phyloP scores from a whole-genome alignment of 1,139 yeast species.

The Debaryomyces coudertii region DNA sequence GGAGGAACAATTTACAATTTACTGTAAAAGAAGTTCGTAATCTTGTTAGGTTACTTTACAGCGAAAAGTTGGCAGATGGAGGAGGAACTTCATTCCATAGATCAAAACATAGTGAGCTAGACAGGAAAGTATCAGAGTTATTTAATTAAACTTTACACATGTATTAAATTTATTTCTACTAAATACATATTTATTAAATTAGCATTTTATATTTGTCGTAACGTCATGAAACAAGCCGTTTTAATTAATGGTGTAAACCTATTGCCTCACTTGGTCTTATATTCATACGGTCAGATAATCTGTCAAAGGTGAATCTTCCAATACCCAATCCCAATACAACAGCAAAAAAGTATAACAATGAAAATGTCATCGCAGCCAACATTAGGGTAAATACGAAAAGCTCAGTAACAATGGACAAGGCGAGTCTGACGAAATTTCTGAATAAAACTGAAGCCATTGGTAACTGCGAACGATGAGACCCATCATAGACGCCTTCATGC shows the following conservation, averaged over 20 bases:
- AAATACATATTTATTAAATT: slow-evolving; percentile 1
- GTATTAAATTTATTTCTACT: slow-evolving; percentile 1
- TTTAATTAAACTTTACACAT: slow-evolving; percentile 4
- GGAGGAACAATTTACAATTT: slow-evolving; percentile 21
- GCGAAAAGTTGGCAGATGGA: slow-evolving; percentile 49
- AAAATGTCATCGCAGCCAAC: slow-evolving; percentile 78
- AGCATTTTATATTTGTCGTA: background rate
- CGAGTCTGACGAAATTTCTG: slow-evolving; percentile 57
- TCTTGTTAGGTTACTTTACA: slow-evolving; percentile 44
- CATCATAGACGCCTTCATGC: slow-evolving; percentile 14
- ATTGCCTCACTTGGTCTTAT: slow-evolving; percentile 19
- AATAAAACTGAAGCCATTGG: slow-evolving; percentile 32
- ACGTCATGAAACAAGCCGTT: background rate
- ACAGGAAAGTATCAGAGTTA: slow-evolving; percentile 29
- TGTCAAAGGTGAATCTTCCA: slow-evolving; percentile 69
- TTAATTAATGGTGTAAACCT: slow-evolving; percentile 16
- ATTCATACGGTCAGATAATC: slow-evolving; percentile 36
- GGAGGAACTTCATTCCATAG: slow-evolving; percentile 43
- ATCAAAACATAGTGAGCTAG: slow-evolving; percentile 43
- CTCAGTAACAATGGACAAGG: slow-evolving; percentile 61
- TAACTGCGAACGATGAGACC: slow-evolving; percentile 3
- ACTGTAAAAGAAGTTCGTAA: slow-evolving; percentile 33
- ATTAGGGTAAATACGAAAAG: slow-evolving; percentile 69
- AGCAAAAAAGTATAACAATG: slow-evolving; percentile 69
- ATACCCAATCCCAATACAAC: slow-evolving; percentile 68